phyloP scores from a whole-genome alignment of 164 flowering plant genomes.

The Piper longum region DNA sequence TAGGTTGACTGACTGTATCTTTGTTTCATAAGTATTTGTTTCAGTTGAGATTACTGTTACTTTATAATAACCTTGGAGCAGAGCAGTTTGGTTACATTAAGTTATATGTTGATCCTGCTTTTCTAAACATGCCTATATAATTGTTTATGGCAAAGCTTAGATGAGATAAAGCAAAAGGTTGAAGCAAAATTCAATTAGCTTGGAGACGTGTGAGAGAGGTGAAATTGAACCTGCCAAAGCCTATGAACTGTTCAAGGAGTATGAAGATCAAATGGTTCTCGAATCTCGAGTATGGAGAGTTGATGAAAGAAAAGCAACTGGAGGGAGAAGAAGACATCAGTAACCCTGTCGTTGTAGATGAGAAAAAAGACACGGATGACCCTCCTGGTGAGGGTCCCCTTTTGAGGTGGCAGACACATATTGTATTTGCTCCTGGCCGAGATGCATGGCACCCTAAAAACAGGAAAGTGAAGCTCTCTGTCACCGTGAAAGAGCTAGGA shows the following conservation, averaged over 20 bases:
- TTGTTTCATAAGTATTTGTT: no score
- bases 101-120: neutral
- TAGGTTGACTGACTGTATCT: neutral
- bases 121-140: neutral
- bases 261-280: slow-evolving; percentile 66
- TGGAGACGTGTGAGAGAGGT: slow-evolving; percentile 69
- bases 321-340: slow-evolving; percentile 27
- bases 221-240: slow-evolving; percentile 73
- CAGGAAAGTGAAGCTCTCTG: slow-evolving; percentile 77
- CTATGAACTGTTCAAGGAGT: slow-evolving; percentile 56
- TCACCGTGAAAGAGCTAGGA: slow-evolving; percentile 88
- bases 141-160: slow-evolving; percentile 17
- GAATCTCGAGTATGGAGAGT: slow-evolving; percentile 39
- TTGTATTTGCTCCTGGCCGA: slow-evolving; percentile 81
- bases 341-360: slow-evolving; percentile 18
- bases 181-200: slow-evolving; percentile 62
- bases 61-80: neutral
- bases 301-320: slow-evolving; percentile 41
- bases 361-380: slow-evolving; percentile 39
- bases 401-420: slow-evolving; percentile 75
- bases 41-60: no score
- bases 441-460: slow-evolving; percentile 97
- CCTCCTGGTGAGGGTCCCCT: slow-evolving; percentile 97
- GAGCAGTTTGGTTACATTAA: neutral
- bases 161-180: slow-evolving; percentile 63